These are phyloP conservation scores for Tephrocybe sp. DNA, from an alignment of 768 basidiomycete species.

Conservation along the genomic window DNA sequence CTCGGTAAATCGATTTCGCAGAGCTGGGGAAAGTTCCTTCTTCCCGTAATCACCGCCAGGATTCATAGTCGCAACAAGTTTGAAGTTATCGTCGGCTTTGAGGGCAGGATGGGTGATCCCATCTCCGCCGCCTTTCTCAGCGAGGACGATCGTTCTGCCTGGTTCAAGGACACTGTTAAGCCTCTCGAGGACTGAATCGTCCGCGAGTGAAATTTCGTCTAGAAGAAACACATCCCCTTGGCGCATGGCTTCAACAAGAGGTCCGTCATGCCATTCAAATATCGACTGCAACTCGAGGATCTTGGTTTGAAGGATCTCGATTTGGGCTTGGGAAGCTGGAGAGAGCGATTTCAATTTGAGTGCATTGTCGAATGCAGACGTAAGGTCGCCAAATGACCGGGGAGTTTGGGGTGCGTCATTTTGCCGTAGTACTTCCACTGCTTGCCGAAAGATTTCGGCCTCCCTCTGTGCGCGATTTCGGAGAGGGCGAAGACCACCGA, in stretches of 20 bases:
- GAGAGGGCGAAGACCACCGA: conserved; percentile 88
- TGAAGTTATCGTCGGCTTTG: conserved; percentile 67
- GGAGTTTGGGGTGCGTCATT: conserved; percentile 33
- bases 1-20: conserved; percentile 97
- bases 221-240: conserved; percentile 83
- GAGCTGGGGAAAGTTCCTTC: conserved; percentile 95
- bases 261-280: conserved; percentile 97
- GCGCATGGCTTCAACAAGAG: conserved; percentile 91
- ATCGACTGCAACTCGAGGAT: conserved; percentile 64
- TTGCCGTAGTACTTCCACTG: conserved; percentile 36
- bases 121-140: conserved; percentile 80
- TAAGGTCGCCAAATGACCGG: conserved; percentile 26
- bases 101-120: conserved; percentile 68
- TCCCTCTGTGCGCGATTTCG: conserved; percentile 68
- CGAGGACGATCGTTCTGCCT: conserved; percentile 82
- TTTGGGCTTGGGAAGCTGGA: conserved; percentile 24
- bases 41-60: conserved; percentile 99
- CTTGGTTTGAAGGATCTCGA: conserved; percentile 44
- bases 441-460: conserved; percentile 49
- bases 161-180: conserved; percentile 98
- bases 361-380: conserved; percentile 23
- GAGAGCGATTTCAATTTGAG: conserved; percentile 30
- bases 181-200: conserved; percentile 96
- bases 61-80: conserved; percentile 97
- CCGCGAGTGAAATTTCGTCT: conserved; percentile 96